Base-by-base conservation (phyloP, 768 basidiomycete species). In the Lactarius vividus region DNA sequence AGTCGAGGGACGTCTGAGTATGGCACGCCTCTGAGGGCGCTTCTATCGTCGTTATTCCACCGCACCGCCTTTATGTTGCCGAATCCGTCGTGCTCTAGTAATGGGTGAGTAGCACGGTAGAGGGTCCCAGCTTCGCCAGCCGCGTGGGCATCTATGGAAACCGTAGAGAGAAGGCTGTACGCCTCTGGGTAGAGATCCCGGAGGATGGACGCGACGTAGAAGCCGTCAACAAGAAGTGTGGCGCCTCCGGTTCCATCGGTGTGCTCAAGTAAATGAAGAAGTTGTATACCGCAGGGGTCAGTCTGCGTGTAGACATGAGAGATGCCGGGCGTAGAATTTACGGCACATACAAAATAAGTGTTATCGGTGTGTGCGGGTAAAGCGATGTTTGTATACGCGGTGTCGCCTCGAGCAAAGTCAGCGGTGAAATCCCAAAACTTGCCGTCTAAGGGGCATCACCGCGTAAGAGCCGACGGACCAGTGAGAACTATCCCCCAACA, bases 351-450 rank as follows among this genome's bases (percentile, higher is more conserved):
- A 68, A 82, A 93, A 81, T 89, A 90, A 11, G 87, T 87, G 52
- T 82, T 87, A 68, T 90, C 88, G 0, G 88, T 89, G 74, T 99
- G 96, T 0, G 93, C 94, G 4, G 85, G 87, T 8, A 99, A 85
- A 0, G 89, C 90, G 54, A 96, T 77, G 7, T 88, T 92, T 4
- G 94, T 94, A 78, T 99, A 99, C 0, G 96, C 95, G 9, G 94
- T 91, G 75, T 99, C 96, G 15, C 94, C 94, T 71, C 89, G 94
- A 20, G 88, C 87, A 26, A 96, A 82, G 73, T 96, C 88, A 0
- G 96, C 86, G 0, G 94, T 97, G 73, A 98, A 96, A 72, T 98
- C 94, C 96, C 96, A 99, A 77, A 98, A 96, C 64, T 86, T 88
- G 39, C 96, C 96, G 72, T 98, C 94, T 95, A 68, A 1, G 39